Evolutionary conservation across 768 basidiomycete genomes (phyloP).

Genomic region (Boletus barrowsii): DNA sequence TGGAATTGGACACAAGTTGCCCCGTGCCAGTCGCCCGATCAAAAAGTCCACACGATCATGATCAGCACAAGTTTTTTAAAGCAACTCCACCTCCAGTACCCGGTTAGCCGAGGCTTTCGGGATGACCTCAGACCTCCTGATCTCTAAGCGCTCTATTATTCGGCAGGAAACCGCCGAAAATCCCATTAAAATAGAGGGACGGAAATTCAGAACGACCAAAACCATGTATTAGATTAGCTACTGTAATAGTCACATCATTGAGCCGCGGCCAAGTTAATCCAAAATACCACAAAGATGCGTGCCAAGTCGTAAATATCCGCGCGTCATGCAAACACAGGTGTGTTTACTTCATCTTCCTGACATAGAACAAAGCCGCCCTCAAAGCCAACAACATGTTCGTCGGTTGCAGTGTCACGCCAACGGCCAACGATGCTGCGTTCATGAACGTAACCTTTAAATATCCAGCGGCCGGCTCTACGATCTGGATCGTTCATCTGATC

Average conservation of each 20-base stretch:
- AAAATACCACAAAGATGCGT: slow-evolving; percentile 11
- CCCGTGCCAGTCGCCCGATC: not conserved
- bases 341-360: slow-evolving; percentile 29
- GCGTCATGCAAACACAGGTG: slow-evolving; percentile 16
- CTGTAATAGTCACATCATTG: slow-evolving; percentile 13
- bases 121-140: slow-evolving; percentile 15
- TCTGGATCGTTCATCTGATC: slow-evolving; percentile 35
- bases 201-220: not conserved
- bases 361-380: slow-evolving; percentile 49
- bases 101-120: slow-evolving; percentile 9
- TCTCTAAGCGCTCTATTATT: slow-evolving; percentile 6
- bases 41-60: slow-evolving; percentile 7
- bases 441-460: slow-evolving; percentile 54
- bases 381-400: slow-evolving; percentile 39
- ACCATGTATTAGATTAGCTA: slow-evolving; percentile 7
- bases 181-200: not conserved
- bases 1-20: not conserved
- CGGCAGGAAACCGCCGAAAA: slow-evolving; percentile 1
- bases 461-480: slow-evolving; percentile 39
- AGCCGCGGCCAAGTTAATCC: slow-evolving; percentile 11
- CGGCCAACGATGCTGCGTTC: slow-evolving; percentile 49
- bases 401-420: slow-evolving; percentile 50
- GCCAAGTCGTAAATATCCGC: slow-evolving; percentile 14
- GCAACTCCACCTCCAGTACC: not conserved
- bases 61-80: slow-evolving; percentile 10